Conservation (phyloP, 1,284 basidiomycete species). For the Lignosus rhinocerotis region DNA sequence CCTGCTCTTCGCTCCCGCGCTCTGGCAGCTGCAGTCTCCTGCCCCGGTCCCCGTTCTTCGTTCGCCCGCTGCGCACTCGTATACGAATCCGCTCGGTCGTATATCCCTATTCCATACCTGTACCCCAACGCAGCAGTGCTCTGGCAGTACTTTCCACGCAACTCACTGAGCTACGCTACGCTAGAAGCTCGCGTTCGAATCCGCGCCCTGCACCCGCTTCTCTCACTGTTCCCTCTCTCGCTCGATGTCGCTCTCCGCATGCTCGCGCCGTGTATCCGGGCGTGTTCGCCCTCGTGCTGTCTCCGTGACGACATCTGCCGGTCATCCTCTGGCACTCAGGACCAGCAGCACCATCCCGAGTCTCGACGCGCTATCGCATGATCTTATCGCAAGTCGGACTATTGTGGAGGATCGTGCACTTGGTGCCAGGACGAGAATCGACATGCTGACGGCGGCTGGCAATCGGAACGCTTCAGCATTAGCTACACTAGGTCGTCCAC, state of each 20-base stretch:
- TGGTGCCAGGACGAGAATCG: too few species aligned
- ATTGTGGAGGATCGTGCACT: not conserved
- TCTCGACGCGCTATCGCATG: conserved; percentile 1
- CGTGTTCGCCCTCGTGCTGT: conserved; percentile 6
- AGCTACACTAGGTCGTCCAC: not conserved
- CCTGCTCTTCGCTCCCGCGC: not conserved
- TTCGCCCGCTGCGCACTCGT: not conserved
- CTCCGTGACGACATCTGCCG: conserved; percentile 10
- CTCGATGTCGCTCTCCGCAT: conserved; percentile 9
- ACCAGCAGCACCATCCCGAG: conserved; percentile 10
- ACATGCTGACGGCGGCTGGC: too few species aligned
- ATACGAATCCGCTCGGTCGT: not conserved
- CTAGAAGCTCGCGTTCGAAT: not conserved
- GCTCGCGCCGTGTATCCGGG: conserved; percentile 18
- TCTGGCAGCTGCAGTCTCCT: not conserved
- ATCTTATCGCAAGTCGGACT: not conserved
- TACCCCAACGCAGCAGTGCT: not conserved
- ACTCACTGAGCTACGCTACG: not conserved
- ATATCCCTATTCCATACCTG: not conserved
- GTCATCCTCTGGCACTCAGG: conserved; percentile 7
- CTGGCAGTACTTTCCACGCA: not conserved
- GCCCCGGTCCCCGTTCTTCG: not conserved
- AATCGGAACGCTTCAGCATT: too few species aligned
- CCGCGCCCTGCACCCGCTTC: not conserved
- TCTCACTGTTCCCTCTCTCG: not conserved